These are phyloP conservation scores for Clarireedia paspali DNA, from an alignment of 2,329 filamentous ascomycete species.

Conservation along the genomic window DNA sequence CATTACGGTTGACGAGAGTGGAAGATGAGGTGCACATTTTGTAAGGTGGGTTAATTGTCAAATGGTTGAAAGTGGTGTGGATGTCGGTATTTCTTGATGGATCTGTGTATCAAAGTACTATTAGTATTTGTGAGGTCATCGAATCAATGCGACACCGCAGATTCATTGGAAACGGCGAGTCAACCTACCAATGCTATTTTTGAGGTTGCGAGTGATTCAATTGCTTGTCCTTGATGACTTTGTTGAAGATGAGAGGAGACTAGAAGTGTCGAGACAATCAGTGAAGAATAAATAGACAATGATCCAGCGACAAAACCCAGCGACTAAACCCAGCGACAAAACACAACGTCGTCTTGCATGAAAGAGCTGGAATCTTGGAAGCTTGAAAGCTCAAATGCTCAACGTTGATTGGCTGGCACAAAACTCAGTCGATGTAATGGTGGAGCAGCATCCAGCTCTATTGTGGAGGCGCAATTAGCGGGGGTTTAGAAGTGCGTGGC, in stretches of 20 bases:
- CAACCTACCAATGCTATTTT: no score
- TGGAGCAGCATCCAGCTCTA: background rate
- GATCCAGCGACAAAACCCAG: background rate
- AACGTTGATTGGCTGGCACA: background rate
- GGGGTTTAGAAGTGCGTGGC: background rate
- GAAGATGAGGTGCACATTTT: slow-evolving; percentile 11
- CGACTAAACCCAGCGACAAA: background rate
- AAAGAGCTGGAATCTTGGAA: slow-evolving; percentile 8
- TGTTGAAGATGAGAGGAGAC: background rate
- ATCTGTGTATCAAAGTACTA: background rate
- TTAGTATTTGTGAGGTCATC: no score
- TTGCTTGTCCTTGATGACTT: no score
- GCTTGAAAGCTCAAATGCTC: background rate
- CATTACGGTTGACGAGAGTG: slow-evolving; percentile 7
- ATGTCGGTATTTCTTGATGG: background rate
- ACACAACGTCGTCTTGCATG: background rate
- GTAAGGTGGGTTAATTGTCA: background rate
- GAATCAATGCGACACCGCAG: no score
- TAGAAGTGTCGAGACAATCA: background rate
- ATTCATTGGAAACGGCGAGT: no score
- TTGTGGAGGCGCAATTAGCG: slow-evolving; percentile 4
- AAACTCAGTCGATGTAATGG: background rate
- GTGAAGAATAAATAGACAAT: slow-evolving; percentile 1
- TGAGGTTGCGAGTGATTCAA: no score
- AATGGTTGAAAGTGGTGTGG: background rate